Base-by-base conservation (phyloP, 345 rosid genomes). In the Eucalyptus regnans region DNA sequence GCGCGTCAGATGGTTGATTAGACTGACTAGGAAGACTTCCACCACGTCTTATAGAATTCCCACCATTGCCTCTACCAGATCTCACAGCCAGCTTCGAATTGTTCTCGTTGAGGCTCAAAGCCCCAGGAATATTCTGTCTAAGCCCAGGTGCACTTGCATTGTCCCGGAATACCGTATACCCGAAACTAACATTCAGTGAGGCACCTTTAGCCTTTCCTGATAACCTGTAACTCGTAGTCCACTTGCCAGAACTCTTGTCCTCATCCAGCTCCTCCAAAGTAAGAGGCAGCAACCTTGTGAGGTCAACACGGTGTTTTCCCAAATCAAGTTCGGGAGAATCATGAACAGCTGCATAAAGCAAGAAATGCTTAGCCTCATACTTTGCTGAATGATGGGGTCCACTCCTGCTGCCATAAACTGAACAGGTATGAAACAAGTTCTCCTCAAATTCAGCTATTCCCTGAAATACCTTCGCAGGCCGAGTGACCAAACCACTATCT, bases 271-370 rank as follows among this genome's bases (percentile, higher is more conserved):
- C 99, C 93, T 97, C 99, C 91, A 96, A 91, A 29, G 99, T 95
- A 89, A 96, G 94, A 86, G 99, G 99, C 91, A 97, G 97, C 92
- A 97, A 90, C 88, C 95, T 95, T 3, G 99, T 95, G 88, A 97
- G 97, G 87, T 97, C 99, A 91, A 97, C 94, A 87, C 99, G 96
- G 90, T 97, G 99, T 94, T 96, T 97, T 60, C 99, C 99, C 92
- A 97, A 91, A 93, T 97, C 99, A 92, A 95, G 92, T 87, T 94
- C 99, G 4, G 94, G 96, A 31, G 92, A 91, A 89, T 94, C 96
- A 90, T 91, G 90, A 88, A 94, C 91, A 62, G 95, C 90, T 56
- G 93, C 97, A 90, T 93, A 96, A 58, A 97, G 94, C 94, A 96
- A 92, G 93, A 96, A 97, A 94, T 96, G 98, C 90, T 96, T 97